Conservation (phyloP, 805 yeast genomes). For the Sungouiella thailandica region DNA sequence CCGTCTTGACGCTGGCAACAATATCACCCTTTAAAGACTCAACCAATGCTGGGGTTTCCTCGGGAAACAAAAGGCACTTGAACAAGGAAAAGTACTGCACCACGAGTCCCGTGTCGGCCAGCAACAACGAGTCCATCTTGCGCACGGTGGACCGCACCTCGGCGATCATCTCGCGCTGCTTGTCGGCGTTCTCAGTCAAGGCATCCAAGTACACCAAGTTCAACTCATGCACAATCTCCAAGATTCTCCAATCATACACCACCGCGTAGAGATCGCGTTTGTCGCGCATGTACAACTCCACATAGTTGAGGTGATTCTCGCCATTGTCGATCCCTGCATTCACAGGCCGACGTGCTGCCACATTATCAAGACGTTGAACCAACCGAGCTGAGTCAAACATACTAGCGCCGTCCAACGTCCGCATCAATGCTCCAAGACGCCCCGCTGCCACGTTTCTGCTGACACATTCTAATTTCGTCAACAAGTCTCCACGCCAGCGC, state of each 20-base stretch:
- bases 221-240: constrained; percentile 30
- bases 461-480: constrained; percentile 26
- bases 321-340: constrained; percentile 23
- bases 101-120: constrained; percentile 5
- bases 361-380: constrained; percentile 24
- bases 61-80: constrained; percentile 20
- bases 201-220: constrained; percentile 24
- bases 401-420: constrained; percentile 27
- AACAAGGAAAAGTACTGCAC: constrained; percentile 19
- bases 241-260: constrained; percentile 32
- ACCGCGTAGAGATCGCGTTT: constrained; percentile 21
- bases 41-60: constrained; percentile 16
- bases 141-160: constrained; percentile 12
- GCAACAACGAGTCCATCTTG: constrained; percentile 11
- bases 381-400: constrained; percentile 25
- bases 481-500: constrained; percentile 20
- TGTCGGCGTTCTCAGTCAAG: constrained; percentile 7
- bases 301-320: constrained; percentile 25
- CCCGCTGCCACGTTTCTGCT: constrained; percentile 21
- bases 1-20: constrained; percentile 14
- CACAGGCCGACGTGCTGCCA: constrained; percentile 18
- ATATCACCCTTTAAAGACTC: constrained; percentile 15
- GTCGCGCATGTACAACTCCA: constrained; percentile 23
- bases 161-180: constrained; percentile 9
- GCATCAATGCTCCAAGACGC: constrained; percentile 21